phyloP scores from a whole-genome alignment of 139 green algal genomes.

The Nannochloris sp. region DNA sequence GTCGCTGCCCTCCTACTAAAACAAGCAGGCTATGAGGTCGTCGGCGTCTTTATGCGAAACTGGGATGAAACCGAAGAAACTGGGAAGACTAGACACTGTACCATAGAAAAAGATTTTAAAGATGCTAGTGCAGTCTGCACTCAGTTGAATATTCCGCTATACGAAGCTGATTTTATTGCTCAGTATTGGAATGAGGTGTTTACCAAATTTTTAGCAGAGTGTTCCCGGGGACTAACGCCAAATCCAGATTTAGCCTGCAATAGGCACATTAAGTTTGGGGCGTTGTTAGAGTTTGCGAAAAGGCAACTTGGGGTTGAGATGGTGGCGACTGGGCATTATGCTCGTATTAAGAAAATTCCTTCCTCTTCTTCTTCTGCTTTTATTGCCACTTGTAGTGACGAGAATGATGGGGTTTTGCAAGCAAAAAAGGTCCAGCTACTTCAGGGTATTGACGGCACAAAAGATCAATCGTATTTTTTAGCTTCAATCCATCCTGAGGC shows the following conservation, averaged over 20 bases:
- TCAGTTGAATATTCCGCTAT: conserved; percentile 51
- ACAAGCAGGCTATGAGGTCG: conserved; percentile 38
- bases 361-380: background rate
- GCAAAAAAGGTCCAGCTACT: conserved; percentile 33
- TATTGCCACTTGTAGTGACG: background rate
- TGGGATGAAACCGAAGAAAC: conserved; percentile 73
- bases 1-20: conserved; percentile 60
- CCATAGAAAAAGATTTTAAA: conserved; percentile 27
- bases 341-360: conserved; percentile 22
- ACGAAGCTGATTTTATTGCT: conserved; percentile 62
- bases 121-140: conserved; percentile 27
- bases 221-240: conserved; percentile 52
- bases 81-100: conserved; percentile 42
- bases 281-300: conserved; percentile 40
- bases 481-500: conserved; percentile 31
- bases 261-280: conserved; percentile 76
- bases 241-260: conserved; percentile 87
- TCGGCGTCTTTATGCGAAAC: conserved; percentile 73
- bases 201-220: conserved; percentile 46
- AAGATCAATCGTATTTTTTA: conserved; percentile 82
- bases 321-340: conserved; percentile 76
- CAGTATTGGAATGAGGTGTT: conserved; percentile 78
- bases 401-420: background rate
- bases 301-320: conserved; percentile 31
- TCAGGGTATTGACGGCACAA: conserved; percentile 39